Base-by-base conservation (phyloP, 2,329 filamentous ascomycete species). In the Trichoderma pleuroti region DNA sequence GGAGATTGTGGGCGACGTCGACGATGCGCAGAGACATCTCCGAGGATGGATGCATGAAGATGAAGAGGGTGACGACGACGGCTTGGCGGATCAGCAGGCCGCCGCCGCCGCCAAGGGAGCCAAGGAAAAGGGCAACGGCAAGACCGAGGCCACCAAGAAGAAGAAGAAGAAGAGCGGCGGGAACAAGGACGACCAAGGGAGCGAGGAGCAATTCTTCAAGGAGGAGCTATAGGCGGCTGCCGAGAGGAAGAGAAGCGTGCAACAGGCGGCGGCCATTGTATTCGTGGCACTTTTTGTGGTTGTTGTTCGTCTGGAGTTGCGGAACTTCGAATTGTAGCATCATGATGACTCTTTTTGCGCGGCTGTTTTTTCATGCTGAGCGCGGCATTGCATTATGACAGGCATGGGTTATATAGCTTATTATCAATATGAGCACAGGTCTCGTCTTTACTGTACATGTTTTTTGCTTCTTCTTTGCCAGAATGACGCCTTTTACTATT, bases 31-130 rank as follows among this genome's bases (percentile, higher is more conserved):
- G 26, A 77, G 81, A 72, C 91, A 93, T 77, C 87, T 95, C 52
- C 84, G 91, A 57, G 92, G 91, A 0, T 88, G 92, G 54, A 86
- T 95, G 18, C 89, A 91, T 32, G 86, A 85, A 12, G 79, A 91
- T 30, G 86, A 85, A 11, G 79, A 82, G 10, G 73, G 71, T 2
- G 73, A 54, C 8, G 46, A 30, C 10, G 68, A 32, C 1, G 14
- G 42, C 7, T 21, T 28, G n/a, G 16, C 11, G 57, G 21, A 6
- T n/a, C n/a, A n/a, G n/a, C n/a, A n/a, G n/a, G n/a, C n/a, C n/a
- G n/a, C n/a, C n/a, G n/a, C n/a, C 7, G 56, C 52, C 4, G 60
- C 18, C 6, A 57, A 74, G 21, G 56, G 68, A 28, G 71, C 24
- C 21, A 64, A 69, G 14, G 60, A 30, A 6, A 68, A 42, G 39